Evolutionary conservation across 2,329 filamentous ascomycete genomes (phyloP), one percentile per base, ranked within the genome.

Genomic region (Blastomyces emzantsi): DNA sequence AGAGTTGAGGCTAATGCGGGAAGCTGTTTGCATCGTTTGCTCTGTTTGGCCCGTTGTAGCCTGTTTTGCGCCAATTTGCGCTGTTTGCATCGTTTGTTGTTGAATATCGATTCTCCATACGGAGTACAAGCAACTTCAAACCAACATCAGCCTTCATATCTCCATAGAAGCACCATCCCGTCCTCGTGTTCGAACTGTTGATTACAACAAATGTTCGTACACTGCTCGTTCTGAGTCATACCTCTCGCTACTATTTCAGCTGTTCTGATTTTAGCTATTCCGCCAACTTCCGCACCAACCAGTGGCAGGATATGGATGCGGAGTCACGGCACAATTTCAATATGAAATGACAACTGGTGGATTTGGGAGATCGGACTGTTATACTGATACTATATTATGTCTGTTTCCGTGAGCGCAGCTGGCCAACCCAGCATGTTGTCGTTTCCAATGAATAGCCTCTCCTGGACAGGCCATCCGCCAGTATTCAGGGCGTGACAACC

Each of bases 21-120:
- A 64, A 63, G 22, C 13, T 57, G 62, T 66, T 67, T 69, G 66
- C 62, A 63, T 55, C 33, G 52, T 64, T 64, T 67, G 45, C 54
- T 57, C 1, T 54, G 64, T 67, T 68, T 67, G 66, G 19, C n/a
- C 3, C 3, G 1, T 9, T 25, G 28, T 11, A 51, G 47, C 9
- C 22, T 6, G 19, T 45, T 41, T 43, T 7, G 25, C n/a, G 47
- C 15, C 19, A 22, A 33, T 65, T 64, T 66, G 56, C 19, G 13
- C 25, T 11, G 33, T 65, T 67, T 69, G 66, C 55, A 57, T 1
- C 54, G 64, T 69, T 72, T 70, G 67, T 60, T 39, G 30, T 3
- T 13, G n/a, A 65, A 67, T 67, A 64, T 8, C 61, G 30, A 51
- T 52, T n/a, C 59, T 6, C 28, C 25, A 51, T 2, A 7, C 19